A percentile compares a stretch with the other conserved stretches of the same genome.
Evolutionary conservation across 768 basidiomycete genomes (phyloP).

Genomic region (Russula lepida): DNA sequence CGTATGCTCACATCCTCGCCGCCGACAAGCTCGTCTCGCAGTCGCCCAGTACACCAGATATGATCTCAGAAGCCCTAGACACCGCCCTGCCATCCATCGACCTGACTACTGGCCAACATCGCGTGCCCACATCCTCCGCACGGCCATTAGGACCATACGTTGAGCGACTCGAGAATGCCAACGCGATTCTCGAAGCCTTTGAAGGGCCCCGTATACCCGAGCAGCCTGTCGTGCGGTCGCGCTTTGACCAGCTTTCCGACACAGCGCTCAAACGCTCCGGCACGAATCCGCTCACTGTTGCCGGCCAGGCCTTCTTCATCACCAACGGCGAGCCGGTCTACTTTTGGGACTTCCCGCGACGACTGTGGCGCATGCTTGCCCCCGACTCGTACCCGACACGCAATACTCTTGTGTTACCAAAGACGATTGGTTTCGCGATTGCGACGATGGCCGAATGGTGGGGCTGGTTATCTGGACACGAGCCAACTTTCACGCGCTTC

Average conservation of each 20-base stretch:
- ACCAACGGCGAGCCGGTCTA: conserved; percentile 94
- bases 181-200: conserved; percentile 50
- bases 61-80: conserved; percentile 33
- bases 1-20: conserved; percentile 88
- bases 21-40: conserved; percentile 71
- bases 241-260: conserved; percentile 74
- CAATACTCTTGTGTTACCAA: conserved; percentile 46
- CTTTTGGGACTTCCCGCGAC: conserved; percentile 90
- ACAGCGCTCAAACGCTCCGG: conserved; percentile 44
- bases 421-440: conserved; percentile 55
- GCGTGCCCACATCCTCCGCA: conserved; percentile 70
- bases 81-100: conserved; percentile 52
- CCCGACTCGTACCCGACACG: conserved; percentile 43
- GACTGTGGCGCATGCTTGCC: conserved; percentile 60
- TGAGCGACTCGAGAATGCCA: conserved; percentile 48
- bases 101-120: conserved; percentile 52
- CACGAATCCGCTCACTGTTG: conserved; percentile 62
- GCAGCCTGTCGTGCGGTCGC: conserved; percentile 58
- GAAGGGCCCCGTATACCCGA: conserved; percentile 37
- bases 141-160: conserved; percentile 81
- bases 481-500: conserved; percentile 79
- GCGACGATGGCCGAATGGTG: conserved; percentile 69
- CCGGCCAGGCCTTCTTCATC: conserved; percentile 92
- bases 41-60: conserved; percentile 34
- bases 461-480: conserved; percentile 63